Conservation (phyloP, 2,329 filamentous ascomycete species). For the Tolypocladium tropicale region DNA sequence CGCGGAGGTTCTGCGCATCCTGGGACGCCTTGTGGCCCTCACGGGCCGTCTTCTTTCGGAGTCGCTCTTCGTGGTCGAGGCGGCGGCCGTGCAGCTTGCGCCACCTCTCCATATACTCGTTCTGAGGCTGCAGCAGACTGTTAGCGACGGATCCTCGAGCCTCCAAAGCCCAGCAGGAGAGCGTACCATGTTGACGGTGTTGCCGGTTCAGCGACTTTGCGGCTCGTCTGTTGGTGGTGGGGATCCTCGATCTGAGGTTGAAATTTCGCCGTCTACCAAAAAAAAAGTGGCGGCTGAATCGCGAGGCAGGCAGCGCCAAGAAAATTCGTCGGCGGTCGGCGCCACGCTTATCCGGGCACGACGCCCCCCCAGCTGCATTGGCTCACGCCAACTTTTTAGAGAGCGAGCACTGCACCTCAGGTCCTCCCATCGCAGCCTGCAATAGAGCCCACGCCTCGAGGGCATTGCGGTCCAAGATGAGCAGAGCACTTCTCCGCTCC, state of each 20-base stretch:
- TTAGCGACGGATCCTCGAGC: neutral
- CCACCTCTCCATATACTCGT: constrained; percentile 70
- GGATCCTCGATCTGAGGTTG: constrained; percentile 2
- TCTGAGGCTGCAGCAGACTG: constrained; percentile 54
- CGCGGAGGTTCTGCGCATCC: constrained; percentile 87
- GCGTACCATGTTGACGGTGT: constrained; percentile 23
- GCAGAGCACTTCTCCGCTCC: constrained; percentile 52
- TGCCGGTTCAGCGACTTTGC: neutral
- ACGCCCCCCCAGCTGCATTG: neutral
- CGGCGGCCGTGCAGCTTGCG: constrained; percentile 41
- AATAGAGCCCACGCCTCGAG: constrained; percentile 12
- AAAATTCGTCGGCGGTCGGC: constrained; percentile 17
- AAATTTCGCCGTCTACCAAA: constrained; percentile 7
- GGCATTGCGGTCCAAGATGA: constrained; percentile 31
- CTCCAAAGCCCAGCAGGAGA: neutral
- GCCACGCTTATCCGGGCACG: constrained; percentile 21
- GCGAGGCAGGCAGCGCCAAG: neutral
- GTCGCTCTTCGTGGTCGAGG: constrained; percentile 76
- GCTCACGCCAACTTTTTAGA: constrained; percentile 9
- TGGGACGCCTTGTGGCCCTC: constrained; percentile 81
- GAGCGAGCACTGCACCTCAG: constrained; percentile 1
- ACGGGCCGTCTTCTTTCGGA: constrained; percentile 77
- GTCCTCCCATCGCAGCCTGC: constrained; percentile 9
- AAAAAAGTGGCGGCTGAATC: constrained; percentile 1
- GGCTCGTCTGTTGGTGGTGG: neutral